These are phyloP conservation scores for Globisporangium cystogenes DNA, from an alignment of 352 stramenopile species.

Conservation along the genomic window DNA sequence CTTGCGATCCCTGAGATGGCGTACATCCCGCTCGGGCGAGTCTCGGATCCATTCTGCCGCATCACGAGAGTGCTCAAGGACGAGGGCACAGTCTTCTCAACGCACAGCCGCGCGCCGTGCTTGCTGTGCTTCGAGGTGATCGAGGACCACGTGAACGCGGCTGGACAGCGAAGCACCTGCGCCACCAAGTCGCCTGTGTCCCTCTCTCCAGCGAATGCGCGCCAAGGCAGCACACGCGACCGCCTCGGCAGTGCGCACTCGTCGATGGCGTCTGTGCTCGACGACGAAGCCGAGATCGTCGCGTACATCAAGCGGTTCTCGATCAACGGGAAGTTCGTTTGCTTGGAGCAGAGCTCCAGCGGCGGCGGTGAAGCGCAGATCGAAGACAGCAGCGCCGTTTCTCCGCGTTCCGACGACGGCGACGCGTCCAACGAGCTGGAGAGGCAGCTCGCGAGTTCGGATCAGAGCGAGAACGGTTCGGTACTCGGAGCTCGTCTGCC, in stretches of 20 bases:
- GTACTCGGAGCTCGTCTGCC: not conserved
- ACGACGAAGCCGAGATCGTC: conserved; percentile 42
- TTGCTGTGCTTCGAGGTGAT: conserved; percentile 79
- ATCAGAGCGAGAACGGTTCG: not conserved
- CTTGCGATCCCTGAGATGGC: conserved; percentile 62
- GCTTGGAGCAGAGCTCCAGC: conserved; percentile 23
- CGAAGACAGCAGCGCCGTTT: conserved; percentile 4
- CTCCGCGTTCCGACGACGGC: not conserved
- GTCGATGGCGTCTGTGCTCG: conserved; percentile 19
- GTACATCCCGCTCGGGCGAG: conserved; percentile 67
- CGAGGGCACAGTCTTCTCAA: conserved; percentile 82
- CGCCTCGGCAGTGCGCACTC: conserved; percentile 14
- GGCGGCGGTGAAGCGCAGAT: conserved; percentile 12
- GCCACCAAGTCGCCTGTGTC: conserved; percentile 2
- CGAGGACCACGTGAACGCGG: conserved; percentile 63
- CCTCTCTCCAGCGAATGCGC: conserved; percentile 4
- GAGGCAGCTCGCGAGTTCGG: conserved; percentile 1
- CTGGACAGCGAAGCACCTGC: conserved; percentile 25
- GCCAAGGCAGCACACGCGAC: not conserved
- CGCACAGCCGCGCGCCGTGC: conserved; percentile 63
- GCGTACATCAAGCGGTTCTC: conserved; percentile 48
- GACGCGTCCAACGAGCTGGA: conserved; percentile 6
- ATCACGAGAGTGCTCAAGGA: conserved; percentile 60
- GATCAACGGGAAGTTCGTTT: conserved; percentile 59
- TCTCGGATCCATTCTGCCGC: conserved; percentile 62